Conservation (phyloP, 345 rosid species). For the Citrus inodora region DNA sequence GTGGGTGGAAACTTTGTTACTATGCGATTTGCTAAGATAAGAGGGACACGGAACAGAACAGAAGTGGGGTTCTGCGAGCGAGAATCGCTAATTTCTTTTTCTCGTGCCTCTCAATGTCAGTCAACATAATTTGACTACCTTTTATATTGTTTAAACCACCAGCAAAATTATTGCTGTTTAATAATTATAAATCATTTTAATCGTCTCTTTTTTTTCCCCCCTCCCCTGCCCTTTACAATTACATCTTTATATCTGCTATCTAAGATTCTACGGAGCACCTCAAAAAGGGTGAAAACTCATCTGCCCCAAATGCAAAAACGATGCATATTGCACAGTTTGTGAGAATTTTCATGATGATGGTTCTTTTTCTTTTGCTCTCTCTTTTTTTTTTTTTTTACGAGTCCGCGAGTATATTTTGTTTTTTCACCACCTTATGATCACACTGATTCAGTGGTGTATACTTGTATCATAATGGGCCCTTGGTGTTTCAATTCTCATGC, state of each 20-base stretch:
- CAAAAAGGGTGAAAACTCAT: not conserved
- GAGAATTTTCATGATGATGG: slow-evolving; percentile 8
- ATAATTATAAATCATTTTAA: slow-evolving; percentile 40
- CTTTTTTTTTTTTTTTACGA: too few species aligned
- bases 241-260: not conserved
- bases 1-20: not conserved
- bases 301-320: not conserved
- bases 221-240: not conserved
- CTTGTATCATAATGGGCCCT: not conserved
- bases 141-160: slow-evolving; percentile 14
- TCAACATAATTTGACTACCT: slow-evolving; percentile 43
- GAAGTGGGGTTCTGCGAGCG: slow-evolving; percentile 9
- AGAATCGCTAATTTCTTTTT: slow-evolving; percentile 16
- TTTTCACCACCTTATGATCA: not conserved
- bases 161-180: slow-evolving; percentile 43
- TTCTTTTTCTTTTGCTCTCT: not conserved
- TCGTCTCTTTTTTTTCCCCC: too few species aligned
- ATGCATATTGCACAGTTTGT: not conserved
- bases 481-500: not conserved
- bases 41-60: not conserved
- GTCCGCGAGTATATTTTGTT: too few species aligned
- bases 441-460: not conserved
- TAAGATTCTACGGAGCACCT: slow-evolving; percentile 1
- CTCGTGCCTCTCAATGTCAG: slow-evolving; percentile 35
- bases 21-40: not conserved